Percentiles rank a stretch among this genome's conserved stretches.
These are phyloP conservation scores for Pythium coloratum DNA, from an alignment of 352 stramenopile species.

Conservation along the genomic window DNA sequence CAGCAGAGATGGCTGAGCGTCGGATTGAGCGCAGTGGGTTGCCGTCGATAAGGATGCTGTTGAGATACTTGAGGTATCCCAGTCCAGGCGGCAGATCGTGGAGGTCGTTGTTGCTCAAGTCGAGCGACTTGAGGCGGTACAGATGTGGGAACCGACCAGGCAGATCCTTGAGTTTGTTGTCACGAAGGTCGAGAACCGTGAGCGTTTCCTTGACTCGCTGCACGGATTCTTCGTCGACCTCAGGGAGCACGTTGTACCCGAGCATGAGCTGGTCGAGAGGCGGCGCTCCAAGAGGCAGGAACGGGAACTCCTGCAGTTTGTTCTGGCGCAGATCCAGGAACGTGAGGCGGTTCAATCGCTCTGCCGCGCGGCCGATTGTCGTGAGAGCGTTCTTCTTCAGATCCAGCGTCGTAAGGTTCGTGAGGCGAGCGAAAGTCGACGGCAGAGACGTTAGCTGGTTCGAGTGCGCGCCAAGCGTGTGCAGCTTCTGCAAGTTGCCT, in stretches of 20 bases:
- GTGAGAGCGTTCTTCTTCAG: conserved; percentile 72
- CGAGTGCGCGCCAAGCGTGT: conserved; percentile 57
- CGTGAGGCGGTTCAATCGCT: conserved; percentile 36
- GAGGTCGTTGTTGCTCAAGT: conserved; percentile 85
- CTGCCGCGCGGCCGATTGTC: conserved; percentile 37
- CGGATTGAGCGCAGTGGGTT: conserved; percentile 80
- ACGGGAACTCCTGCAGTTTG: conserved; percentile 58
- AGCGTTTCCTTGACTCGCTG: conserved; percentile 59
- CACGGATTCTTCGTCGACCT: conserved; percentile 49
- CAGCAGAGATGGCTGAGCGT: conserved; percentile 56
- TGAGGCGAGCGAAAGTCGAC: conserved; percentile 43
- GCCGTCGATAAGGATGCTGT: conserved; percentile 73
- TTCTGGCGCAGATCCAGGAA: conserved; percentile 81
- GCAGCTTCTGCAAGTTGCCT: conserved; percentile 46
- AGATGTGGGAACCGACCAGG: conserved; percentile 59
- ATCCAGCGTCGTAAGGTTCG: conserved; percentile 54
- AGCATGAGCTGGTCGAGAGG: conserved; percentile 75
- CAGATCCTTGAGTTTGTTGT: conserved; percentile 74
- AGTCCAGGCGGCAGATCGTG: conserved; percentile 65
- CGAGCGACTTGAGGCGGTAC: conserved; percentile 76
- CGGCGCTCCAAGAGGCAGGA: conserved; percentile 39
- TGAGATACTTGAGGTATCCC: conserved; percentile 74
- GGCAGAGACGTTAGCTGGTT: conserved; percentile 66
- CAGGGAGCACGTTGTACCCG: conserved; percentile 61
- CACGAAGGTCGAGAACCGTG: conserved; percentile 72